These are phyloP conservation scores for Penicillium herquei DNA, from an alignment of 495 filamentous ascomycete species.

Conservation along the genomic window DNA sequence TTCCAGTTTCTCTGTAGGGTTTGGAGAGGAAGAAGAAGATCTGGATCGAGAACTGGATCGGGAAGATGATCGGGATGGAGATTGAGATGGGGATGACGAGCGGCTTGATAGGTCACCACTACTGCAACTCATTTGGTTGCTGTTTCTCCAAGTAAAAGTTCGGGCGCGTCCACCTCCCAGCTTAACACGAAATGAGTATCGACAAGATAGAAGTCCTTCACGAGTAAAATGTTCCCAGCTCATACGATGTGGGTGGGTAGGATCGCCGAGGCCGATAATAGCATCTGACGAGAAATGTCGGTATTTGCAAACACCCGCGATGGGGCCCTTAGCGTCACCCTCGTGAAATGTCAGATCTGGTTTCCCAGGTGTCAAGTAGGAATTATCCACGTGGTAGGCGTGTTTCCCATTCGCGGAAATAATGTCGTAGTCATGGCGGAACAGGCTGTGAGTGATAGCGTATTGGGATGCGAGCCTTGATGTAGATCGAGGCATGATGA, in stretches of 20 bases:
- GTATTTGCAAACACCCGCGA: slow-evolving; percentile 33
- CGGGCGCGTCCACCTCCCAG: slow-evolving; percentile 5
- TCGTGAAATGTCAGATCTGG: slow-evolving; percentile 35
- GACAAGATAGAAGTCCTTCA: slow-evolving; percentile 14
- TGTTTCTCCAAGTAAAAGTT: slow-evolving; percentile 36
- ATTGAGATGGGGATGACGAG: neutral
- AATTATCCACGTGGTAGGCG: slow-evolving; percentile 32
- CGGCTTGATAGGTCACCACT: neutral
- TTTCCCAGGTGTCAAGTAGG: slow-evolving; percentile 24
- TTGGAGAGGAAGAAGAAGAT: neutral
- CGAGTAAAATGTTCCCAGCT: slow-evolving; percentile 28
- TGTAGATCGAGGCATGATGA: neutral
- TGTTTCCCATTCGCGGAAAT: slow-evolving; percentile 16
- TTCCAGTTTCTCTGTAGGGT: neutral
- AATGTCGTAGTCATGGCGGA: slow-evolving; percentile 29
- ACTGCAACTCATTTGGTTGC: slow-evolving; percentile 18
- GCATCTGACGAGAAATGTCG: slow-evolving; percentile 33
- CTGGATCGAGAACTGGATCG: neutral
- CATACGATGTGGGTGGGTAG: slow-evolving; percentile 14
- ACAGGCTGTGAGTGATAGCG: slow-evolving; percentile 28
- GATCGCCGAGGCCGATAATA: slow-evolving; percentile 34
- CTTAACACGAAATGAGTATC: slow-evolving; percentile 29
- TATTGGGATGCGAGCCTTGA: slow-evolving; percentile 7
- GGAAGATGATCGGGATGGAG: neutral
- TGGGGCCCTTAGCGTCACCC: slow-evolving; percentile 25